Evolutionary conservation across 805 yeast species (phyloP), one percentile per base, ranked within the genome.

Genomic region (Metschnikowia continentalis): DNA sequence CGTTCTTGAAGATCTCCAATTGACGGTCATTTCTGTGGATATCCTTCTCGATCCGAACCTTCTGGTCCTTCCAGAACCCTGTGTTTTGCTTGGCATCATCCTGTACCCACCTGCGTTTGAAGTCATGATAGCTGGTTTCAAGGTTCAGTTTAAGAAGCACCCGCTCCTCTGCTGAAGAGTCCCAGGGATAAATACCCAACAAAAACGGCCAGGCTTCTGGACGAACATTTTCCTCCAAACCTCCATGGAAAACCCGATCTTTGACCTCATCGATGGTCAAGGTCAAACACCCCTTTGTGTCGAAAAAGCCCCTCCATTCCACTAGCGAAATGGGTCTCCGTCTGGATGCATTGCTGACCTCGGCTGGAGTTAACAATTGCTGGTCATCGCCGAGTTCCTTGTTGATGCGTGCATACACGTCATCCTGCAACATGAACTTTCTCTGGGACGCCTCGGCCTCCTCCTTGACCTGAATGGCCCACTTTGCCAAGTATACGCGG

Each of bases 381-480:
- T 48, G 48, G 10, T 53, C 59, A 20, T 50, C 53, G 0, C 90
- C 90, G 11, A 87, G 65, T 60, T 87, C 91, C 47, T 75, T 71
- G 48, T 76, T 77, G 38, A 87, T 74, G 46, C 80, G 63, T 32
- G 76, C 77, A 56, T 84, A 83, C 15, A 81, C 73, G n/a, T 81
- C 82, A 58, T 82, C 84, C 50, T 84, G 74, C 33, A 83, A 72
- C 60, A 78, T 72, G 60, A 74, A 72, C 50, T 74, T 72, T 53
- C 81, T 68, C 53, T 80, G 75, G 47, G 81, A 79, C 57, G 83
- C 66, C 52, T 73, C 90, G 1, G 96, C 94, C 65, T 92, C 96
- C 60, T 90, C 91, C 59, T 92, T 94, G 8, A 94, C 94, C 30
- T 89, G 89, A 59, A 89, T 78, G 0, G 98, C 97, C 98, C 98